Evolutionary conservation across 768 basidiomycete species (phyloP).

Genomic region (Boletus tomentosulus): DNA sequence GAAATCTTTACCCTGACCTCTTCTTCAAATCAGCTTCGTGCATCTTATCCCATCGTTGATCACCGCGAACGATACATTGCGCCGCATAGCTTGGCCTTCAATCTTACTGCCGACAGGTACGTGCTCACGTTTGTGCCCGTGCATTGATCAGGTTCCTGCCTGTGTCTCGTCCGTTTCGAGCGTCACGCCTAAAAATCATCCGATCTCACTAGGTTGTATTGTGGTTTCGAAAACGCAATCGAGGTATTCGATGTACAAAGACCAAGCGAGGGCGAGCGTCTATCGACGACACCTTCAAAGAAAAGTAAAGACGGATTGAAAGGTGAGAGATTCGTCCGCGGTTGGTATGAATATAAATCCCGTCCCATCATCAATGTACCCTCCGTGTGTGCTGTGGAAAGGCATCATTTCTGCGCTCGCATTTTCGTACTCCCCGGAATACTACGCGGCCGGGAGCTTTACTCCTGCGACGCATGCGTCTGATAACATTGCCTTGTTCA

Average conservation of each 20-base stretch:
- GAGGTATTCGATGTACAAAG: slow-evolving; percentile 75
- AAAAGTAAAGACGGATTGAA: slow-evolving; percentile 85
- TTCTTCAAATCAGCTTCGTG: slow-evolving; percentile 60
- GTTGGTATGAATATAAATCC: background rate
- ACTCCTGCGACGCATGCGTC: slow-evolving; percentile 40
- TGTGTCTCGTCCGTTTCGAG: background rate
- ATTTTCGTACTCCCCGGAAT: slow-evolving; percentile 61
- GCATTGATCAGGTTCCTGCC: background rate
- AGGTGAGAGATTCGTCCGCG: slow-evolving; percentile 42
- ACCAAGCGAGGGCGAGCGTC: slow-evolving; percentile 70
- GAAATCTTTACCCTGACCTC: no score
- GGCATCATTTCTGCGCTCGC: slow-evolving; percentile 85
- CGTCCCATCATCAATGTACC: background rate
- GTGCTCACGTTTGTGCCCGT: background rate
- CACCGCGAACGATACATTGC: slow-evolving; percentile 90
- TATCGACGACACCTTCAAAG: slow-evolving; percentile 67
- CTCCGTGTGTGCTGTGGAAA: slow-evolving; percentile 26
- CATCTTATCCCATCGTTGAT: slow-evolving; percentile 89
- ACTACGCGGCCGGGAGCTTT: slow-evolving; percentile 81
- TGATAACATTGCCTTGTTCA: slow-evolving; percentile 63
- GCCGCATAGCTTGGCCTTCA: slow-evolving; percentile 81
- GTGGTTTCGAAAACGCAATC: slow-evolving; percentile 82
- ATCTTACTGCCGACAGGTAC: slow-evolving; percentile 61
- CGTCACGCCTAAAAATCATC: background rate
- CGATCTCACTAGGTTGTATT: slow-evolving; percentile 54